Base-by-base conservation (phyloP, 2,329 filamentous ascomycete genomes). In the Calonectria crousiana region DNA sequence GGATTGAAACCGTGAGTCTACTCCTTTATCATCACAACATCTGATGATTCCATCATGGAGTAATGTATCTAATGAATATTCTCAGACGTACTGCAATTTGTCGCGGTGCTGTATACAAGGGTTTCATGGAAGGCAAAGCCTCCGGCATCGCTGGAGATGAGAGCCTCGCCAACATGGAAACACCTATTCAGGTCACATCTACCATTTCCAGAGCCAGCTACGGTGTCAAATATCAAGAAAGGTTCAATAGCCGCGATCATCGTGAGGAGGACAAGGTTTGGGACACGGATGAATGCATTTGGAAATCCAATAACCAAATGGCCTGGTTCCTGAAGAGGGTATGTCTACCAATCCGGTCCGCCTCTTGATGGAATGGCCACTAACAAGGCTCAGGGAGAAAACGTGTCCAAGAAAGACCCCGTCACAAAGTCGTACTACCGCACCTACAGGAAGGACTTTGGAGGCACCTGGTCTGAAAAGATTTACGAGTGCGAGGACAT, bases 1-100 rank as follows among this genome's bases (percentile, higher is more conserved):
- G 65, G 65, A 6, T 64, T 64, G 10, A 44, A 41, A 20, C 70
- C 70, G 70, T 72, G n/a, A 68, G 52, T 41, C n/a, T 26, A 60
- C 60, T 3, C 36, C 3, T 18, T 58, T 3, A 36, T 36, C 32
- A 26, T 28, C 6, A 38, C 6, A 6, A 20, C 6, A n/a, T 44
- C 2, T n/a, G 3, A 44, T 20, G 18, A 9, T n/a, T 3, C 41
- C 1, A 9, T n/a, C 6, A n/a, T 20, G 16, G 2, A 44, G 8
- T 4, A 20, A 10, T 10, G 8, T 13, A 13, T 47, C 51, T 53
- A 32, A 53, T 26, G 0, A 18, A 8, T 18, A 8, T 8, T 20
- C 20, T 20, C 13, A 71, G 65, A 26, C 70, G 65, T 11, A 72
- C 70, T 6, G 70, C 70, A 26, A 72, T 68, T 23, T 72, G 70